Conservation (phyloP, 192 early-diverging fungal genomes). For the Rhizophagus sp. region DNA sequence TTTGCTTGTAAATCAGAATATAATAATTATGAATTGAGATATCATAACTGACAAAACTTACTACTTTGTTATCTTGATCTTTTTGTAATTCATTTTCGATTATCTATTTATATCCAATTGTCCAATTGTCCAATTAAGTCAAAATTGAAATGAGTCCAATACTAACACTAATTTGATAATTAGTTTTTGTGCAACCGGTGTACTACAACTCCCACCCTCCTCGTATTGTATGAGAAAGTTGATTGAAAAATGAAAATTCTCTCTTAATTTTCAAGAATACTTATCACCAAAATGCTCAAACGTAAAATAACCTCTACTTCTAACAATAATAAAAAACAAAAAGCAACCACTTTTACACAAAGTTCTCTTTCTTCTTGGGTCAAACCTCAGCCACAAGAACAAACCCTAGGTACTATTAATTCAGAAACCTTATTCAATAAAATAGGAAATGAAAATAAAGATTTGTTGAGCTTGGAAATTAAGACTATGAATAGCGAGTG, state of each 20-base stretch:
- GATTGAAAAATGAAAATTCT: neutral
- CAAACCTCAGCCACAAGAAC: neutral
- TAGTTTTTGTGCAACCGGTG: too few relatives aligned
- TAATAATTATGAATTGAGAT: too few relatives aligned
- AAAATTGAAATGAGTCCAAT: too few relatives aligned
- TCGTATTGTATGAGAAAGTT: too few relatives aligned
- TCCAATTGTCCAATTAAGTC: too few relatives aligned
- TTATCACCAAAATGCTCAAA: neutral
- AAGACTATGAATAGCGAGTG: constrained; percentile 75
- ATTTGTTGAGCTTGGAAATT: constrained; percentile 57
- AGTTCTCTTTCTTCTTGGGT: neutral
- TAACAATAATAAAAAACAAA: neutral
- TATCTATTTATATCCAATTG: too few relatives aligned
- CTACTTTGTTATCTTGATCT: too few relatives aligned
- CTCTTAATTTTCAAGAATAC: neutral
- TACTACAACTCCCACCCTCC: too few relatives aligned
- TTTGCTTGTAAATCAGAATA: too few relatives aligned
- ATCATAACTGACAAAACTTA: too few relatives aligned
- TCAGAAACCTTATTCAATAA: neutral
- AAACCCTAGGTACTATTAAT: neutral
- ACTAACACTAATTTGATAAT: too few relatives aligned
- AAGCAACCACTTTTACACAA: neutral
- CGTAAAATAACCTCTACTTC: neutral
- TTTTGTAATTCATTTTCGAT: too few relatives aligned
- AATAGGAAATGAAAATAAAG: constrained; percentile 2